Evolutionary conservation across 2,329 filamentous ascomycete species (phyloP), one percentile per base, ranked within the genome.

Genomic region (Coniochaeta sp.): DNA sequence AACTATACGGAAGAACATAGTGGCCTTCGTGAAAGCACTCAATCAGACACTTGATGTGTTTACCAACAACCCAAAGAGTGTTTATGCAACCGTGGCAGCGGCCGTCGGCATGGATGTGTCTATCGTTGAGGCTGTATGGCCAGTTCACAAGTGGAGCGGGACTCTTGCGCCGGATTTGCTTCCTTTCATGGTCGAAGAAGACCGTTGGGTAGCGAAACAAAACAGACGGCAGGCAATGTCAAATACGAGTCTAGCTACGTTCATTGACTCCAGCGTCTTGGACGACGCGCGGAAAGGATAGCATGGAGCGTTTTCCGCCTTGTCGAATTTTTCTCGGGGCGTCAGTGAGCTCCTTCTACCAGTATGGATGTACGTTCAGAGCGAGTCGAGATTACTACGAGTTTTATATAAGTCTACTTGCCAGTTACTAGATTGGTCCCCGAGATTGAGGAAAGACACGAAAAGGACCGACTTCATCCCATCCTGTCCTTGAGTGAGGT

Each of bases 31-130:
- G 57, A 63, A 64, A 33, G 67, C 67, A 19, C 62, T 74, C 34
- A 67, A 69, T 52, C 63, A 69, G 60, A 69, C 71, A 9, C 67
- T 69, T 14, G 64, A 64, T 1, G 62, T 71, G 16, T 74, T 73
- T 62, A 59, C 36, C 24, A 65, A 61, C 3, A 61, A 68, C n/a
- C 65, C 68, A 1, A 64, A 68, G 3, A 65, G 62, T 26, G 67
- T 72, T n/a, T 68, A 69, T 43, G 38, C 47, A 1, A 59, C 65
- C 19, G 70, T 67, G 3, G 67, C 68, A 1, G 60, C 63, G 24
- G 66, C 67, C 1, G 67, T 71, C 22, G 63, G 63, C 22, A 68
- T 67, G 24, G 61, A 70, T 31, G 61, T 55, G 1, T 59, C 64
- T 1, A 57, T 71, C 12, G 61, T 70, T 16, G 64, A 64, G 54